These are phyloP conservation scores for Diplodia seriata DNA, from an alignment of 2,329 filamentous ascomycete genomes.

Conservation along the genomic window DNA sequence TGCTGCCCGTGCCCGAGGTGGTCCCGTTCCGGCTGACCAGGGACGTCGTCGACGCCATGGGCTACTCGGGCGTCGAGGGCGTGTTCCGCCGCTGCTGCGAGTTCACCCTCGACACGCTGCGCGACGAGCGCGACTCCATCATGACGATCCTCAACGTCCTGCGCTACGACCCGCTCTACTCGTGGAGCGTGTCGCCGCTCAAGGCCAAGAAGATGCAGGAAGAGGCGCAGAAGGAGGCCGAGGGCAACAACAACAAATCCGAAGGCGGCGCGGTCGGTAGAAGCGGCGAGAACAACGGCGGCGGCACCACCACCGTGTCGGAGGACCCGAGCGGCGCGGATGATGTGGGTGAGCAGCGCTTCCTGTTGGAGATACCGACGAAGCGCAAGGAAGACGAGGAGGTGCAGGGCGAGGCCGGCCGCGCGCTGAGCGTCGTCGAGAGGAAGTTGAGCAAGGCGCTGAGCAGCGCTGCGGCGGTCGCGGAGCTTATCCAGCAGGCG, in stretches of 20 bases:
- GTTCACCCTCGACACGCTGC: constrained; percentile 91
- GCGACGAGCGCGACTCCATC: constrained; percentile 95
- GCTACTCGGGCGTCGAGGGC: constrained; percentile 91
- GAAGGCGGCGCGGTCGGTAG: neutral
- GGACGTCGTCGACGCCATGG: constrained; percentile 97
- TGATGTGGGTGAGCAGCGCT: constrained; percentile 39
- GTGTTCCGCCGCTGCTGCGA: constrained; percentile 98
- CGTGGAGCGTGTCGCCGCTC: constrained; percentile 84
- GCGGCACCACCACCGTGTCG: constrained; percentile 43
- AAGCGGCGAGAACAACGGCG: neutral
- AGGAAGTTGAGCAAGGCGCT: constrained; percentile 96
- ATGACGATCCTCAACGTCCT: constrained; percentile 98
- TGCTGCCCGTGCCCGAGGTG: constrained; percentile 93
- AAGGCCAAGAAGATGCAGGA: constrained; percentile 72
- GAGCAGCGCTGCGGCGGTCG: constrained; percentile 93
- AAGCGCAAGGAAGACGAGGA: constrained; percentile 51
- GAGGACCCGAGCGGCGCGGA: constrained; percentile 40
- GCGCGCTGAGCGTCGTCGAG: constrained; percentile 88
- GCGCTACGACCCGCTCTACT: constrained; percentile 96
- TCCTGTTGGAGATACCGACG: constrained; percentile 35
- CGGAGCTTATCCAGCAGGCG: constrained; percentile 94
- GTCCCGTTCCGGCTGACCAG: constrained; percentile 94
- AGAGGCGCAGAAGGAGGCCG: constrained; percentile 59
- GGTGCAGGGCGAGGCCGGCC: constrained; percentile 81
- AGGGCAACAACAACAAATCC: neutral